Percentiles rank a stretch among this genome's conserved stretches.
Evolutionary conservation across 2,329 filamentous ascomycete species (phyloP).

Genomic region (Colletotrichum godetiae): DNA sequence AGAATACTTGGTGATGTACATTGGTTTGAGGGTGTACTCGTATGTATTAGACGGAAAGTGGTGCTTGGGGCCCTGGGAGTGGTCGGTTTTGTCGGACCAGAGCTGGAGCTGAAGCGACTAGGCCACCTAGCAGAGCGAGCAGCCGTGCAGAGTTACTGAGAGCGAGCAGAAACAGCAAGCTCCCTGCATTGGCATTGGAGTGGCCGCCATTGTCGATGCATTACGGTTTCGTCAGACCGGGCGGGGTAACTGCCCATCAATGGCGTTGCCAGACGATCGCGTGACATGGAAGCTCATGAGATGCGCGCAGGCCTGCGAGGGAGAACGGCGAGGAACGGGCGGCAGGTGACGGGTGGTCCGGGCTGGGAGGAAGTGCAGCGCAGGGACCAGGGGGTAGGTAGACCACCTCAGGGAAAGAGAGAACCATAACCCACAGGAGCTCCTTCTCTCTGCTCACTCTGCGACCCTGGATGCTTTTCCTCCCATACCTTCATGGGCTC

Average conservation of each 20-base stretch:
- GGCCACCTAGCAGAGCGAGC: background rate
- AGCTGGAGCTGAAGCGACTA: background rate
- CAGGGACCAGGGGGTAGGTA: background rate
- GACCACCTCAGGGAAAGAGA: background rate
- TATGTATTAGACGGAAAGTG: background rate
- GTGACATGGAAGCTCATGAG: conserved; percentile 30
- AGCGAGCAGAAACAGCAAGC: background rate
- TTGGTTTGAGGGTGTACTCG: background rate
- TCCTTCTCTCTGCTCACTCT: background rate
- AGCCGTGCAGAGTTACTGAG: background rate
- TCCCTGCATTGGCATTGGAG: background rate
- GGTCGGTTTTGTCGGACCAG: background rate
- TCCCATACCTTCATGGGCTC: no score
- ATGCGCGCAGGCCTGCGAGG: background rate
- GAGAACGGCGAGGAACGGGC: conserved; percentile 8
- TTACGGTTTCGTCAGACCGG: conserved; percentile 37
- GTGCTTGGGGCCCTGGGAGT: background rate
- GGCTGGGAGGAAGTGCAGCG: background rate
- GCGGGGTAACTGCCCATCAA: conserved; percentile 35
- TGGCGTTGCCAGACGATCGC: conserved; percentile 34
- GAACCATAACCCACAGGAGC: background rate
- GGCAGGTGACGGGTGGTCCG: conserved; percentile 20
- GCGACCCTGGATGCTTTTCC: background rate
- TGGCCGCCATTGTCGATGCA: conserved; percentile 19
- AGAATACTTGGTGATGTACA: conserved; percentile 8